Conservation (phyloP, 306 rosid genomes). For the Medicago arabica region DNA sequence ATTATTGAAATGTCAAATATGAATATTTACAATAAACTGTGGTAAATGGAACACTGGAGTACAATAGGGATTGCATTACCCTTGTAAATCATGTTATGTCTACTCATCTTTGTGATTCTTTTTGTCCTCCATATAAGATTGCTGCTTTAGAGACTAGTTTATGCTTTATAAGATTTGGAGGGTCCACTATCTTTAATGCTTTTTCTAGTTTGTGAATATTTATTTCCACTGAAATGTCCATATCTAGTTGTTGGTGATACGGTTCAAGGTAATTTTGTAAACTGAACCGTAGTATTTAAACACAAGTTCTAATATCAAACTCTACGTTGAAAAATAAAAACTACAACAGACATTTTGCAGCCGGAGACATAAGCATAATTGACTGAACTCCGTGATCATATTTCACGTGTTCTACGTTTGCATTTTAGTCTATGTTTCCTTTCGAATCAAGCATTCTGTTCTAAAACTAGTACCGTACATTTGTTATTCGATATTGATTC, state of each 20-base stretch:
- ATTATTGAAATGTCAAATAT: not conserved
- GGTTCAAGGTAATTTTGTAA: not conserved
- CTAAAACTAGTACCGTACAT: not conserved
- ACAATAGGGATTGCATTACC: no score
- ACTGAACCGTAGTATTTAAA: not conserved
- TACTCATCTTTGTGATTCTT: not conserved
- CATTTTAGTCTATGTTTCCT: not conserved
- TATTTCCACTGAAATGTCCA: not conserved
- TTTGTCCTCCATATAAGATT: not conserved
- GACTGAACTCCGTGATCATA: not conserved
- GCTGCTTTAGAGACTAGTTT: not conserved
- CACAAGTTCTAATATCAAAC: not conserved
- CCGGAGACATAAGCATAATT: not conserved
- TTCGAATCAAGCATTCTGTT: not conserved
- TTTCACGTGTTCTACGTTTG: not conserved
- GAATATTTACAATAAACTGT: not conserved
- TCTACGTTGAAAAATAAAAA: not conserved
- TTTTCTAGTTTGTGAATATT: not conserved
- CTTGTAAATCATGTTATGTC: no score
- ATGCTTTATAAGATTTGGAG: not conserved
- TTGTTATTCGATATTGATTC: constrained; percentile 26
- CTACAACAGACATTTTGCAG: not conserved
- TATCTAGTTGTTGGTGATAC: not conserved
- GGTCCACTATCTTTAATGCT: not conserved
- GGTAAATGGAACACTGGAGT: not conserved